These are phyloP conservation scores for Gaultheria prostrata DNA, from an alignment of 148 eudicot species.

Conservation along the genomic window DNA sequence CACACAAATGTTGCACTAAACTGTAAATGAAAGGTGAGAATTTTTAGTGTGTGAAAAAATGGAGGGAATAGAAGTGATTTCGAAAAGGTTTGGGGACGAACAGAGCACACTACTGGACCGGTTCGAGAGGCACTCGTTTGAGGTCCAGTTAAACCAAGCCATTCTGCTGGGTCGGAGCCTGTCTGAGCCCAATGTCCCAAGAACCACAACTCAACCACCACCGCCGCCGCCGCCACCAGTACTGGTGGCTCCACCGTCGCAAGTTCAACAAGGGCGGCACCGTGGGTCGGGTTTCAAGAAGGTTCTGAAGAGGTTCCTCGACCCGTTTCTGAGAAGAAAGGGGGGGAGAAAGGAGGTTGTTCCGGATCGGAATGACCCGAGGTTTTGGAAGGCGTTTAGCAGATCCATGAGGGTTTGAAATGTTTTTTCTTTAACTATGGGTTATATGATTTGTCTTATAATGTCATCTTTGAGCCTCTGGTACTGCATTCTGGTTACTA, in stretches of 20 bases:
- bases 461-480: too few relatives aligned
- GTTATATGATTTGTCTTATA: too few relatives aligned
- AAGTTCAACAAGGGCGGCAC: slow-evolving; percentile 31
- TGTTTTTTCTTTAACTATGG: slow-evolving; percentile 8
- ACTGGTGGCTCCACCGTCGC: slow-evolving; percentile 15
- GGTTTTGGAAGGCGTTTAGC: slow-evolving; percentile 42
- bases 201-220: slow-evolving; percentile 2
- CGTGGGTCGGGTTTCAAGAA: slow-evolving; percentile 44
- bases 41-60: not conserved
- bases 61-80: slow-evolving; percentile 39
- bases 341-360: slow-evolving; percentile 12
- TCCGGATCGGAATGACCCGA: slow-evolving; percentile 18
- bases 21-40: not conserved
- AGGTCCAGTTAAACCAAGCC: slow-evolving; percentile 75
- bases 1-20: not conserved
- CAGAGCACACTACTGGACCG: slow-evolving; percentile 64
- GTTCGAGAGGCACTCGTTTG: slow-evolving; percentile 68
- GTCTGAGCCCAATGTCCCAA: slow-evolving; percentile 49
- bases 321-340: slow-evolving; percentile 43
- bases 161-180: slow-evolving; percentile 70
- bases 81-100: slow-evolving; percentile 37
- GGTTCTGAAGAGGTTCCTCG: slow-evolving; percentile 55
- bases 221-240: slow-evolving; percentile 19
- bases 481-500: too few relatives aligned
- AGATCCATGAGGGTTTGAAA: slow-evolving; percentile 40